Conservation (phyloP, 345 rosid genomes). For the Angophora floribunda region DNA sequence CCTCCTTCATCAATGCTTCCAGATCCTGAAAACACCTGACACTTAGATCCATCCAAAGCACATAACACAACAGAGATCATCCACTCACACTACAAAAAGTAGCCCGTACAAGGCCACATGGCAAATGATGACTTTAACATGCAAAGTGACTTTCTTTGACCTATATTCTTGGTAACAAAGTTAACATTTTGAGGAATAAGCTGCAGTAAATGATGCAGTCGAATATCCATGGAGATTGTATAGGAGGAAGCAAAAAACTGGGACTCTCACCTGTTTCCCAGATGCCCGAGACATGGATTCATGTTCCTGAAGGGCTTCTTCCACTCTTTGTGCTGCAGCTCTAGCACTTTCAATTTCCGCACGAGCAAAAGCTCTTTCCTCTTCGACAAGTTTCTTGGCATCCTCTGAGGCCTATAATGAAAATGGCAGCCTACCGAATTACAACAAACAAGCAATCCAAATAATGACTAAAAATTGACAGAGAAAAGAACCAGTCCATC, state of each 20-base stretch:
- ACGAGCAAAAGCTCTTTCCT: conserved; percentile 95
- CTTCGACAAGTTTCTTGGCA: conserved; percentile 92
- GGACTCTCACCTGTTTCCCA: conserved; percentile 43
- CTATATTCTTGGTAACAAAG: neutral
- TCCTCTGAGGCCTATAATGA: conserved; percentile 81
- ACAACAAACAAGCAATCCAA: neutral
- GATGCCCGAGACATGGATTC: conserved; percentile 70
- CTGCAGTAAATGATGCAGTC: neutral
- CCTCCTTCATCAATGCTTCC: conserved; percentile 91
- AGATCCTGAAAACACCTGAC: conserved; percentile 43
- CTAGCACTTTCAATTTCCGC: conserved; percentile 97
- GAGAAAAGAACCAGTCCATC: neutral
- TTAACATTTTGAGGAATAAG: neutral
- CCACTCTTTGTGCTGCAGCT: conserved; percentile 95
- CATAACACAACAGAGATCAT: neutral
- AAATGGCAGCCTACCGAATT: neutral
- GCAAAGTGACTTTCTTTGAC: neutral
- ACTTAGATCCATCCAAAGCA: neutral
- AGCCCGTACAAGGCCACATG: neutral
- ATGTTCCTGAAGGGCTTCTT: conserved; percentile 85
- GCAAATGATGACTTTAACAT: neutral
- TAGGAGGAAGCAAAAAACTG: neutral
- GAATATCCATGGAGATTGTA: neutral
- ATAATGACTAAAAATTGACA: neutral
- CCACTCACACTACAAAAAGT: neutral